A percentile compares a stretch with the other conserved stretches of the same genome.
Evolutionary conservation across 2,329 filamentous ascomycete genomes (phyloP).

Genomic region (Xylariaceae sp.): DNA sequence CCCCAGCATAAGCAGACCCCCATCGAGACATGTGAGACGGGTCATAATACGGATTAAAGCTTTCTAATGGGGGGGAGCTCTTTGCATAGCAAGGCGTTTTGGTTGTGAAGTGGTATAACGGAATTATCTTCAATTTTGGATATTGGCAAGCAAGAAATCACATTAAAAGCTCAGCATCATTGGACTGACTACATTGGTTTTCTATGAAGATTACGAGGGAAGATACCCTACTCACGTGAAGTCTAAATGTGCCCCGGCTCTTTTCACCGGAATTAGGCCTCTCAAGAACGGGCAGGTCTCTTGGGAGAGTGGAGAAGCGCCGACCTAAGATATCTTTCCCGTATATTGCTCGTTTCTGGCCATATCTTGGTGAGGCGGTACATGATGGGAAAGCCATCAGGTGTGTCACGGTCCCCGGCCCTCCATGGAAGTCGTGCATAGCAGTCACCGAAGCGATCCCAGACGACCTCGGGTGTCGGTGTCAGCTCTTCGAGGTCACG

Average conservation of each 20-base stretch:
- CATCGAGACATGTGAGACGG: not conserved
- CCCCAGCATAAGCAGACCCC: not conserved
- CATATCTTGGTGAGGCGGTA: constrained; percentile 33
- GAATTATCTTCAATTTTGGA: constrained; percentile 9
- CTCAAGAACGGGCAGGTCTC: constrained; percentile 23
- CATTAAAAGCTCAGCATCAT: not conserved
- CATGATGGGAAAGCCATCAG: constrained; percentile 3
- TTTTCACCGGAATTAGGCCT: constrained; percentile 1
- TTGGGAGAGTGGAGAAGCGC: constrained; percentile 36
- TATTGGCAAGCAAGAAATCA: constrained; percentile 2
- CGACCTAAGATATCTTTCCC: constrained; percentile 36
- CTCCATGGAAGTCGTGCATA: constrained; percentile 35
- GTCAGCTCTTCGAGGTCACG: constrained; percentile 21
- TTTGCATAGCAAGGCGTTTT: constrained; percentile 40
- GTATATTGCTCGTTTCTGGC: constrained; percentile 34
- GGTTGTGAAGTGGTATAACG: constrained; percentile 11
- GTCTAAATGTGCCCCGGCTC: not conserved
- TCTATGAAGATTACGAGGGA: no score
- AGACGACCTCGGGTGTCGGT: constrained; percentile 20
- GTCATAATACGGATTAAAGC: not conserved
- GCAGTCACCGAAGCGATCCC: constrained; percentile 40
- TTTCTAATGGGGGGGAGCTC: constrained; percentile 4
- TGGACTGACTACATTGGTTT: not conserved
- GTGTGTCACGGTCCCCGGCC: not conserved
- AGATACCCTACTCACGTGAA: not conserved